Evolutionary conservation across 129 eudicot genomes (phyloP), one percentile per base, ranked within the genome.

Genomic region (Tagetes erecta): DNA sequence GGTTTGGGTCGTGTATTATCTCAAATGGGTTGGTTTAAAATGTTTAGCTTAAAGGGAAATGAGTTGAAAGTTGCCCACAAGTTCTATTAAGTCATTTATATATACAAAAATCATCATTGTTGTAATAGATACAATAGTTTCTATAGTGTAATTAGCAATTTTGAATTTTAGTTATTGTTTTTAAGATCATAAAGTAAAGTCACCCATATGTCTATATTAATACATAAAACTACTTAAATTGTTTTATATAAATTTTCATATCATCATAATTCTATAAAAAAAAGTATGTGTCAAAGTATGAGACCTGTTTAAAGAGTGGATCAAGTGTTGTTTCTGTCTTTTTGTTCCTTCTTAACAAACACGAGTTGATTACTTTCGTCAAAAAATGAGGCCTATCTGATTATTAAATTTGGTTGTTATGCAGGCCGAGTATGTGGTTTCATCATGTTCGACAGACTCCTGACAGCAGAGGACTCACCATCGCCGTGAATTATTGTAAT

Each of bases 371-470:
- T 27, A 58, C 4, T 10, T 2, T 58, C 1, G 2, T 45, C 36
- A 51, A 70, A 37, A 70, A 14, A 70, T 3, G 2, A 8, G 66
- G 27, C 30, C 3, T 31, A 0, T 68, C 8, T 59, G 44, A 70
- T 30, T 31, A 10, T 70, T 60, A 70, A 59, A 12, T 63, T 62
- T 71, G 82, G 50, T 70, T 65, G 51, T 83, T 73, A 12, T 88
- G 88, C 82, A 94, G 99, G 97, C 99, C 99, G 2, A 94, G 99
- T 79, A 88, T 94, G 99, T 94, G 99, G 99, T 94, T 91, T 82
- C 99, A 94, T 84, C 95, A 94, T 75, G 99, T 94, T 60, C 82
- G 88, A 71, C 99, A 94, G 81, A 83, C 82, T 78, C 91, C 96
- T 42, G 91, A 87, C 52, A 80, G 60, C 41, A 68, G 86, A 51